Evolutionary conservation across 139 green algal genomes (phyloP).

Genomic region (Auxenochlorella pyrenoidosa): DNA sequence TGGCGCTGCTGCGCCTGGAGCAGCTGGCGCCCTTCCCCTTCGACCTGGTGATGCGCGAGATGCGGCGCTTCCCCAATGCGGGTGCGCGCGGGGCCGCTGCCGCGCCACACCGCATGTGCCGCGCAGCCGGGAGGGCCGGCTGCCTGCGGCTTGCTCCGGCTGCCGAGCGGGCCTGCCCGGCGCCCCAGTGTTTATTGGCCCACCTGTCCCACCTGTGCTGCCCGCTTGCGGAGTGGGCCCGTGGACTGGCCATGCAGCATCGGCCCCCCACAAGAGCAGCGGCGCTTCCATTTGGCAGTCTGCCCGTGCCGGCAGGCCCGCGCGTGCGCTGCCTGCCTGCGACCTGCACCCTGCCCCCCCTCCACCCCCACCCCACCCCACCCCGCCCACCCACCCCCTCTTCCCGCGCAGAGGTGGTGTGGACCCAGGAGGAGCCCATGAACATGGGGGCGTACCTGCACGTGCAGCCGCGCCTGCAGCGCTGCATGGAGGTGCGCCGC

Average conservation of each 20-base stretch:
- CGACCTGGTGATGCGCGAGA: slow-evolving; percentile 94
- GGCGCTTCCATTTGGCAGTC: too few species aligned
- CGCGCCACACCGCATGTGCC: too few species aligned
- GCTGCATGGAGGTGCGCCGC: slow-evolving; percentile 65
- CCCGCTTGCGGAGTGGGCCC: too few species aligned
- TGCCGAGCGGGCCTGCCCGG: too few species aligned
- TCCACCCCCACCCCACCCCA: background rate
- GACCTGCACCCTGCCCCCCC: background rate
- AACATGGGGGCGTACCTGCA: slow-evolving; percentile 98
- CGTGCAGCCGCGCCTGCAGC: slow-evolving; percentile 85
- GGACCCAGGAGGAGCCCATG: slow-evolving; percentile 97
- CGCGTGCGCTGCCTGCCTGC: background rate
- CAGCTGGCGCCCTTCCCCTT: slow-evolving; percentile 98
- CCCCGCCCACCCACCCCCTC: background rate
- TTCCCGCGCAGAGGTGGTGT: slow-evolving; percentile 72
- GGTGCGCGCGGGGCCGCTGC: slow-evolving; percentile 36
- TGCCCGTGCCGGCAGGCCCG: too few species aligned
- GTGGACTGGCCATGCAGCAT: too few species aligned
- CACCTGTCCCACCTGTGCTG: too few species aligned
- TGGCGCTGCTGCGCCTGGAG: slow-evolving; percentile 94
- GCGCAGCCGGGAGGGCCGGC: too few species aligned
- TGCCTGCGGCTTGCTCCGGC: background rate
- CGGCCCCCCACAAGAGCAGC: too few species aligned
- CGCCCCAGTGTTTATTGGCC: too few species aligned
- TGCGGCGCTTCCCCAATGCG: slow-evolving; percentile 94